Conservation (phyloP, 768 basidiomycete genomes). For the Macrolepiota albuminosa region DNA sequence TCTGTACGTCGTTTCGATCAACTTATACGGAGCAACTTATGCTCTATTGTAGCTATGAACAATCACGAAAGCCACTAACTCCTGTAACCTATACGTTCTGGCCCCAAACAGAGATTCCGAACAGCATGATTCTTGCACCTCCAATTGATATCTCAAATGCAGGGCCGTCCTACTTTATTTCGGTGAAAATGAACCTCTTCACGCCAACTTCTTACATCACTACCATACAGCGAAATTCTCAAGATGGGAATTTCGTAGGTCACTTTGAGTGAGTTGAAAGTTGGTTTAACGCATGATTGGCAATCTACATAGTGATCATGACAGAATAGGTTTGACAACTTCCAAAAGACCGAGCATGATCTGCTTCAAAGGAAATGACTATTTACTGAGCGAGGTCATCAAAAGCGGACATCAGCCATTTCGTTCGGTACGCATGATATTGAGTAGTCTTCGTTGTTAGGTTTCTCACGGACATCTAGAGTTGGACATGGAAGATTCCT, state of each 20-base stretch:
- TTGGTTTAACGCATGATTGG: neutral
- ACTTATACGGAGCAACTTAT: neutral
- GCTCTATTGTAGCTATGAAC: slow-evolving; percentile 5
- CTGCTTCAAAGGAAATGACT: slow-evolving; percentile 32
- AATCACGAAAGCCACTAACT: slow-evolving; percentile 23
- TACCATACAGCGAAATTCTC: slow-evolving; percentile 32
- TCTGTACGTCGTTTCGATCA: neutral
- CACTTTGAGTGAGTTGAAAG: slow-evolving; percentile 39
- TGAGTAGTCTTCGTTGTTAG: neutral
- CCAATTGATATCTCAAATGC: slow-evolving; percentile 23
- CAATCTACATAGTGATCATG: neutral
- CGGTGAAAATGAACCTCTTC: slow-evolving; percentile 45
- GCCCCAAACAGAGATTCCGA: slow-evolving; percentile 28
- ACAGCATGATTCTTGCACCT: slow-evolving; percentile 34
- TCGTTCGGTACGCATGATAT: slow-evolving; percentile 22
- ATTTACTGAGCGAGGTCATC: slow-evolving; percentile 30
- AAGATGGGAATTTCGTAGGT: slow-evolving; percentile 39
- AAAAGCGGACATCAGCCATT: slow-evolving; percentile 29
- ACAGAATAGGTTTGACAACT: slow-evolving; percentile 26
- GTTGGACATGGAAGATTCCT: slow-evolving; percentile 31
- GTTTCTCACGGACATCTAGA: slow-evolving; percentile 15
- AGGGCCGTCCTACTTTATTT: slow-evolving; percentile 38
- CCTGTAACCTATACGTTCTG: slow-evolving; percentile 36
- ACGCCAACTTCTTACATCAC: slow-evolving; percentile 46
- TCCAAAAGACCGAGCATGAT: slow-evolving; percentile 27